phyloP scores from a whole-genome alignment of 2,329 filamentous ascomycete genomes.

The Cladosporium sp. region DNA sequence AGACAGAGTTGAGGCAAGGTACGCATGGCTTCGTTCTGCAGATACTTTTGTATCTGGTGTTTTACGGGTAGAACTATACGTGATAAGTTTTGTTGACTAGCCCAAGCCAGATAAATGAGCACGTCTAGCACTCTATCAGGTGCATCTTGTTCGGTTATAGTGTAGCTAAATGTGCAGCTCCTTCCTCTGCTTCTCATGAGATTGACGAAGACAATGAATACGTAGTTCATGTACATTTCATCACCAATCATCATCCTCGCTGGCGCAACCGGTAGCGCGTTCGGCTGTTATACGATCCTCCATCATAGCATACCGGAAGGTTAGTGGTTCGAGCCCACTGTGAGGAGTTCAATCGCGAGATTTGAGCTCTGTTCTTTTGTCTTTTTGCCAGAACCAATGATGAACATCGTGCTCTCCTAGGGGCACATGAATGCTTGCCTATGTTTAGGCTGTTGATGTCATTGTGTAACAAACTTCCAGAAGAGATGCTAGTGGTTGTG shows the following conservation, averaged over 20 bases:
- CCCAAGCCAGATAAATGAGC: no score
- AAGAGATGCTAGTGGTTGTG: neutral
- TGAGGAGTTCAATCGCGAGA: neutral
- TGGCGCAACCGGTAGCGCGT: neutral
- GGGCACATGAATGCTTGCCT: neutral
- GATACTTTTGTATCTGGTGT: no score
- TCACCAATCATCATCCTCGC: neutral
- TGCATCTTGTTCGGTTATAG: no score
- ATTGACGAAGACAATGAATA: no score
- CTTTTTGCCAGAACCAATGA: neutral
- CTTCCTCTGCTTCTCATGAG: no score
- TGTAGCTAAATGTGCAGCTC: no score
- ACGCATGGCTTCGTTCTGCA: no score
- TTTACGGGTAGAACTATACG: no score
- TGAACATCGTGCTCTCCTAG: neutral
- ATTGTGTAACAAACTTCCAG: neutral
- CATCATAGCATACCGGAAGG: neutral
- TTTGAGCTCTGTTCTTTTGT: neutral
- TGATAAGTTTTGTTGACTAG: no score
- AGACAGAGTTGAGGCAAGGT: no score
- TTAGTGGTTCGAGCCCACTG: neutral
- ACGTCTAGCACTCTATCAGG: no score
- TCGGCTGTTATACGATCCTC: neutral
- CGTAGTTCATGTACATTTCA: no score
- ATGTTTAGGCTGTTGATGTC: neutral